These are phyloP conservation scores for Penicillium sp. DNA, from an alignment of 2,329 filamentous ascomycete species.

Conservation along the genomic window DNA sequence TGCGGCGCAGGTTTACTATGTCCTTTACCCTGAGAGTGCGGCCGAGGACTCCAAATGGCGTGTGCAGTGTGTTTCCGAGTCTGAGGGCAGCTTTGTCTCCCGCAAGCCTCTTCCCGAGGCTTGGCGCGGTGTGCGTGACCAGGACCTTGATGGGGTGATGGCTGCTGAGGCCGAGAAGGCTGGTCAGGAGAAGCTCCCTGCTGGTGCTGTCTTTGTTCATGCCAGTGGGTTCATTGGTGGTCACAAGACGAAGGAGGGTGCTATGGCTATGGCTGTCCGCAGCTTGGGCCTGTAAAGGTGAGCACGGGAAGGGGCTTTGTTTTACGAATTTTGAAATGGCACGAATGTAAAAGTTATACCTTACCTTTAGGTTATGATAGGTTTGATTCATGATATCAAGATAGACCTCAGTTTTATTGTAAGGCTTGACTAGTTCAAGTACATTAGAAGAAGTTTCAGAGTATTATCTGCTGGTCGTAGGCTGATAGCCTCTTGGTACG, in stretches of 20 bases:
- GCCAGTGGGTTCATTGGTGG: slow-evolving; percentile 95
- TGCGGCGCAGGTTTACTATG: slow-evolving; percentile 73
- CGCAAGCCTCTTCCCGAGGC: slow-evolving; percentile 86
- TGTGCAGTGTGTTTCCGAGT: slow-evolving; percentile 86
- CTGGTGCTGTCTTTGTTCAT: slow-evolving; percentile 85
- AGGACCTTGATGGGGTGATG: slow-evolving; percentile 70
- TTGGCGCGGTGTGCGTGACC: slow-evolving; percentile 90
- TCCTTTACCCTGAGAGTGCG: slow-evolving; percentile 85
- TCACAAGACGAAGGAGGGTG: slow-evolving; percentile 88
- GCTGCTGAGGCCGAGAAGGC: slow-evolving; percentile 43
- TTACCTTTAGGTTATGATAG: not conserved
- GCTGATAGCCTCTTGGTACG: too few species aligned
- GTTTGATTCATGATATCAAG: not conserved
- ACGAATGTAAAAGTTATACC: slow-evolving; percentile 9
- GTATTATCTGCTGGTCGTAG: too few species aligned
- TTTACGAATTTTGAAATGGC: slow-evolving; percentile 1
- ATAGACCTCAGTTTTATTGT: too few species aligned
- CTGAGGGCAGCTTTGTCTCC: slow-evolving; percentile 86
- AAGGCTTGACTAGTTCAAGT: too few species aligned
- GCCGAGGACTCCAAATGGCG: slow-evolving; percentile 83
- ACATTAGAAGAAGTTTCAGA: too few species aligned
- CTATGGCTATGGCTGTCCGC: slow-evolving; percentile 73
- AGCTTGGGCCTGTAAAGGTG: slow-evolving; percentile 35
- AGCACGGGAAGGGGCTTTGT: not conserved
- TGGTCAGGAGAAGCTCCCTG: slow-evolving; percentile 43